A percentile compares a stretch with the other conserved stretches of the same genome.
Conservation (phyloP, 2,329 filamentous ascomycete species). For the Colletotrichum lindemuthianum region DNA sequence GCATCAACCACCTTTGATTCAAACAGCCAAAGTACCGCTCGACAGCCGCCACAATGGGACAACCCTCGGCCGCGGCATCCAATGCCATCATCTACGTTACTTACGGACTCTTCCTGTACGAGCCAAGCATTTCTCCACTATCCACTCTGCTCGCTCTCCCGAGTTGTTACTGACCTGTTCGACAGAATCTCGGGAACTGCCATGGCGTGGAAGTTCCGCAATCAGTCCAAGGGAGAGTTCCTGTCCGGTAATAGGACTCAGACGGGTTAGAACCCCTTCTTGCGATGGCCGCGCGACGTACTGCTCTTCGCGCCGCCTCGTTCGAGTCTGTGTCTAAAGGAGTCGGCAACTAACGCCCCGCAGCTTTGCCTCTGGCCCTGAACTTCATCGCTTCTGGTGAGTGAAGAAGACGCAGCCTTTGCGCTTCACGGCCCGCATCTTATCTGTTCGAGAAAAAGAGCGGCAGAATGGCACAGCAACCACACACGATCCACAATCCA, state of each 20-base stretch:
- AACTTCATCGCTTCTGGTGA: slow-evolving; percentile 95
- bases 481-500: background rate
- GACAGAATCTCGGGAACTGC: slow-evolving; percentile 70
- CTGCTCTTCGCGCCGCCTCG: background rate
- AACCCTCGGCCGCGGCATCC: slow-evolving; percentile 78
- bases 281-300: too few relatives aligned
- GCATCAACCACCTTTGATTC: background rate
- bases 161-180: background rate
- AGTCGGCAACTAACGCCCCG: slow-evolving; percentile 41
- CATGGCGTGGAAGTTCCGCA: slow-evolving; percentile 66
- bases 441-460: slow-evolving; percentile 20
- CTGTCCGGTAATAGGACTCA: slow-evolving; percentile 83
- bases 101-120: slow-evolving; percentile 81
- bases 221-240: slow-evolving; percentile 76
- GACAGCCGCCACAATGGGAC: slow-evolving; percentile 66
- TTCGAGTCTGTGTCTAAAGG: background rate
- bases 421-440: slow-evolving; percentile 23
- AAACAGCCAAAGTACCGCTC: background rate
- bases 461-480: slow-evolving; percentile 31
- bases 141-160: background rate
- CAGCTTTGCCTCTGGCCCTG: slow-evolving; percentile 82
- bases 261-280: slow-evolving; percentile 70
- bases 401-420: slow-evolving; percentile 58
- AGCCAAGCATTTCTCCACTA: background rate
- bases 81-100: slow-evolving; percentile 87